These are phyloP conservation scores for Pseudogymnoascus verrucosus DNA, from an alignment of 2,329 filamentous ascomycete species.

Conservation along the genomic window DNA sequence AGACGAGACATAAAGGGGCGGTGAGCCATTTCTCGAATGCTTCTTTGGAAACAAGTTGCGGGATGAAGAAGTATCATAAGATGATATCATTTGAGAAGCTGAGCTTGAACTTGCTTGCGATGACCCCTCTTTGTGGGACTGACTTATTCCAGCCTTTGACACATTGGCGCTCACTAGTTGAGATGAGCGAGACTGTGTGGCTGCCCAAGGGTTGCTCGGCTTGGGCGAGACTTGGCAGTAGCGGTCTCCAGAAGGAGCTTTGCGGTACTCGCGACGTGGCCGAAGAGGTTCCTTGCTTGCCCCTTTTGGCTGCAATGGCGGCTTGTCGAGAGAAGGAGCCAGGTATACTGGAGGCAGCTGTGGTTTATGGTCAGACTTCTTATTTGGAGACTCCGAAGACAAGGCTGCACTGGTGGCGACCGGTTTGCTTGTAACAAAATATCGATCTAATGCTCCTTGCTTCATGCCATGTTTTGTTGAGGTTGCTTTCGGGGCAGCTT, in stretches of 20 bases:
- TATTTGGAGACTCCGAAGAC: slow-evolving; percentile 9
- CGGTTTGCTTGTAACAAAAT: slow-evolving; percentile 25
- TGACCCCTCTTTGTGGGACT: neutral
- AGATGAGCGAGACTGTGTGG: neutral
- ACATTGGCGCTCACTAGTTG: neutral
- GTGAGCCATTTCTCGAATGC: neutral
- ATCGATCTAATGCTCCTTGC: slow-evolving; percentile 28
- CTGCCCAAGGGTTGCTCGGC: neutral
- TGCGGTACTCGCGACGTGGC: neutral
- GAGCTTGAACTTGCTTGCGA: slow-evolving; percentile 1
- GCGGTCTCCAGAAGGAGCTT: neutral
- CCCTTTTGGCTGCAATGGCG: neutral
- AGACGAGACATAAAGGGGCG: neutral
- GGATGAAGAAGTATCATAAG: neutral
- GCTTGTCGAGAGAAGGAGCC: slow-evolving; percentile 16
- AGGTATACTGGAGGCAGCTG: slow-evolving; percentile 10
- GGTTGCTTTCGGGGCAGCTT: slow-evolving; percentile 20
- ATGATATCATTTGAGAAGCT: neutral
- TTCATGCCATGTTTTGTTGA: slow-evolving; percentile 22
- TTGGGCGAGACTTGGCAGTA: neutral
- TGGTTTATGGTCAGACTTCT: slow-evolving; percentile 12
- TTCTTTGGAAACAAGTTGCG: slow-evolving; percentile 3
- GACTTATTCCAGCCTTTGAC: neutral
- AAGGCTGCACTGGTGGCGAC: neutral
- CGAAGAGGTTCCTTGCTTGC: neutral